Evolutionary conservation across 1,139 yeast genomes (phyloP).

Genomic region (Suhomyces maxii): DNA sequence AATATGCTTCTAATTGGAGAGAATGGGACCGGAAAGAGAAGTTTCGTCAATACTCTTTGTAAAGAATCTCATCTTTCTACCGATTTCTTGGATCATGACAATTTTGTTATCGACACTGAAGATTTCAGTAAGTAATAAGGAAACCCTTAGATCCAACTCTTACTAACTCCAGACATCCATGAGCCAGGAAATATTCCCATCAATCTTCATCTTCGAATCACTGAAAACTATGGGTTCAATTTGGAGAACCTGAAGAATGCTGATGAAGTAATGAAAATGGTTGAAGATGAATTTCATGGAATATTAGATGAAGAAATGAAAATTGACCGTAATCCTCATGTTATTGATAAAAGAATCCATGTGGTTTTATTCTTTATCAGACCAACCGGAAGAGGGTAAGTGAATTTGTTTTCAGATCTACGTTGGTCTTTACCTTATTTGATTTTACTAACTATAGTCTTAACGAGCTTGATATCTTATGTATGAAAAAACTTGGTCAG

Average conservation of each 20-base stretch:
- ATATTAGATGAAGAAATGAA: constrained; percentile 61
- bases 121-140: constrained; percentile 14
- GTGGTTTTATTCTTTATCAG: constrained; percentile 60
- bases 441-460: constrained; percentile 23
- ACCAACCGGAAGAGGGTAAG: constrained; percentile 53
- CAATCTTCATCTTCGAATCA: constrained; percentile 23
- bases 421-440: neutral
- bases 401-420: neutral
- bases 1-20: constrained; percentile 36
- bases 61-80: constrained; percentile 11
- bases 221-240: constrained; percentile 32
- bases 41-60: constrained; percentile 35
- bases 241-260: constrained; percentile 34
- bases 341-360: constrained; percentile 62
- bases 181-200: constrained; percentile 24
- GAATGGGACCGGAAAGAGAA: constrained; percentile 35
- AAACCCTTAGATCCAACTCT: neutral
- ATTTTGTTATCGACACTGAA: constrained; percentile 16
- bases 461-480: constrained; percentile 41
- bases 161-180: constrained; percentile 15
- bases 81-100: constrained; percentile 1
- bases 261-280: constrained; percentile 39
- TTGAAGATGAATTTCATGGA: constrained; percentile 56
- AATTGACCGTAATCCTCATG: constrained; percentile 54
- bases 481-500: constrained; percentile 50